Evolutionary conservation across 1,139 yeast genomes (phyloP), one percentile per base, ranked within the genome.

Genomic region (Hemisphaericaspora xylofermentans): DNA sequence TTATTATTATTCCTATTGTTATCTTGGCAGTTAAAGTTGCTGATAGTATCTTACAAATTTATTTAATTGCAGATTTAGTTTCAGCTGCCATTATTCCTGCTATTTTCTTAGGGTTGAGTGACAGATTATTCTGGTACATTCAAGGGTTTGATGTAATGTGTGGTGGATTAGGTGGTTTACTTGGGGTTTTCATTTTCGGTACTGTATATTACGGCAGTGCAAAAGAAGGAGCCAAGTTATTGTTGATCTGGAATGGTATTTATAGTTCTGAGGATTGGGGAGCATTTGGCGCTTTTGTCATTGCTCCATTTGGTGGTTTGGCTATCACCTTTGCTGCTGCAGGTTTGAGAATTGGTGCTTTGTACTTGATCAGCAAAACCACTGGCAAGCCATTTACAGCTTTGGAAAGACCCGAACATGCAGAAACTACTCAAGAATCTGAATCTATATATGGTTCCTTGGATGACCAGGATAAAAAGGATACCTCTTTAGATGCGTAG

Each of bases 211-310:
- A 83, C 57, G 75, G 70, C 33, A 64, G 68, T 54, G 93, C 95
- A 6, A 61, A 66, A 44, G 84, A 82, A 46, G 98, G 97, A 51
- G 96, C 86, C n/a, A 74, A 75, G 48, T 71, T 89, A 37, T 54
- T 76, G 33, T 72, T 89, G 44, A 65, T 85, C 36, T 79, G 86
- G 78, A 80, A 88, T 50, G 97, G 97, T 39, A 66, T 91, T 31
- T 91, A 91, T 58, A 70, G 76, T 45, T 65, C 76, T 12, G 78
- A 76, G 42, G 97, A 91, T 60, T 91, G 97, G 97, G 88, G 95
- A 54, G 82, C 95, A 0, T 91, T 89, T 64, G 97, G 95, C 24
- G 96, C 97, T 1, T 89, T 89, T 64, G 94, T 87, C 6, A 86
- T 83, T 49, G 95, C 97, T 1, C 96, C 97, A 4, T 74, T 83